A percentile compares a stretch with the other conserved stretches of the same genome.
Conservation (phyloP, 78 protist genomes). For the Monosiga brevicollis region DNA sequence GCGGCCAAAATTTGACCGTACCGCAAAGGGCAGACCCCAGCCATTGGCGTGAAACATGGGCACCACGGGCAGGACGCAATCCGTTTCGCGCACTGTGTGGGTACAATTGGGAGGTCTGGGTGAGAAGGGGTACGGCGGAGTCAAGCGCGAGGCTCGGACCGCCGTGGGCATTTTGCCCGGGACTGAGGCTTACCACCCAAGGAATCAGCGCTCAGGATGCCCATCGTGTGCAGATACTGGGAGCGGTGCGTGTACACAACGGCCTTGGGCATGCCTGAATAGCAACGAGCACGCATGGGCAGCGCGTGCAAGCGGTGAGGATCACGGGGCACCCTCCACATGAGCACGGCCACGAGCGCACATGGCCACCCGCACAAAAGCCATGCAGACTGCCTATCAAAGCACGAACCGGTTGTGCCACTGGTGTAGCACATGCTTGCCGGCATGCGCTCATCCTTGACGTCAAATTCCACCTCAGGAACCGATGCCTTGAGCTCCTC, state of each 20-base stretch:
- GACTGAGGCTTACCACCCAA: not conserved
- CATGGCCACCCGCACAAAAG: no score
- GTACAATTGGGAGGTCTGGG: no score
- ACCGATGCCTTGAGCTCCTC: not conserved
- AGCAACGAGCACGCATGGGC: not conserved
- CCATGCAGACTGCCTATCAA: no score
- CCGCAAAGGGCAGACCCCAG: conserved; percentile 18
- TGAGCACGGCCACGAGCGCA: no score
- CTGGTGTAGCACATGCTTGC: not conserved
- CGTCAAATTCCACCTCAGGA: not conserved
- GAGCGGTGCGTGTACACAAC: not conserved
- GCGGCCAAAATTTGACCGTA: not conserved
- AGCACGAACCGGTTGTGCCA: not conserved
- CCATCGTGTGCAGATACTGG: not conserved
- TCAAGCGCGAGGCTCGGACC: no score
- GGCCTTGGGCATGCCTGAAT: not conserved
- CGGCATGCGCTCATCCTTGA: not conserved
- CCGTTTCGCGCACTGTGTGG: not conserved
- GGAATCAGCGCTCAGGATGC: not conserved
- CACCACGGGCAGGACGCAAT: not conserved
- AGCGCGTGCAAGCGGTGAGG: not conserved
- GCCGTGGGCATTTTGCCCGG: no score
- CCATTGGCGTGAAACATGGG: conserved; percentile 27
- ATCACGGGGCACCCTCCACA: not conserved
- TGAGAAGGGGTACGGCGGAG: no score